Base-by-base conservation (phyloP, 768 basidiomycete genomes). In the Calocera viscosa region DNA sequence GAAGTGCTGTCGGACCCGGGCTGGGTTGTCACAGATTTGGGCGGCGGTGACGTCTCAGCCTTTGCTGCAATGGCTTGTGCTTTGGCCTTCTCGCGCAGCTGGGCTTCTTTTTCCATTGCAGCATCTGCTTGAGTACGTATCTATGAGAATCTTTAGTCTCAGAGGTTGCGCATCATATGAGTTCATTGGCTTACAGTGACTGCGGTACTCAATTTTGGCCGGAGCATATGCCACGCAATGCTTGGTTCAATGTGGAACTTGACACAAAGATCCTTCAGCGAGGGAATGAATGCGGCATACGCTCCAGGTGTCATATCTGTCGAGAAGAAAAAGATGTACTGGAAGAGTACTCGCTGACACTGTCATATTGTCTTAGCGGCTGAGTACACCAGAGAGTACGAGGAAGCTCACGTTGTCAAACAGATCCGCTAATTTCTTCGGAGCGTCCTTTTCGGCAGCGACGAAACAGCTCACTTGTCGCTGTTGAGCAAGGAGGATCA, bases 141-240 rank as follows among this genome's bases (percentile, higher is more conserved):
- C 32, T 64, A 5, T n/a, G 26, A 28, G 30, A 64, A 33, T 26
- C 19, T 24, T 32, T 7, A 38, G 33, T 66, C 65, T 17, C 49
- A 28, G 32, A 67, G 40, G 39, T 30, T 43, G 41, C n/a, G n/a
- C n/a, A 69, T 30, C 28, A 64, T 43, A 38, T 14, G 14, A 33
- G 30, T 49, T 24, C 53, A 26, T 60, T 7, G 16, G 43, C 41
- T 39, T 22, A 67, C 66, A 10, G 33, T 19, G 53, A 68, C 60
- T 24, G 65, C 34, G 0, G 1, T 26, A 64, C 33, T 33, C 1
- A 72, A 64, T 60, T 73, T 71, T 1, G 95, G 94, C 17, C 96
- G 85, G 40, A 91, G 83, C 67, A 98, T 88, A 73, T 94, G 92
- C 90, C 98, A 96, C 65, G 93, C 91, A 66, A 96, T 87, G 14